phyloP scores from a whole-genome alignment of 345 rosid genomes.

The Brassica juncea region DNA sequence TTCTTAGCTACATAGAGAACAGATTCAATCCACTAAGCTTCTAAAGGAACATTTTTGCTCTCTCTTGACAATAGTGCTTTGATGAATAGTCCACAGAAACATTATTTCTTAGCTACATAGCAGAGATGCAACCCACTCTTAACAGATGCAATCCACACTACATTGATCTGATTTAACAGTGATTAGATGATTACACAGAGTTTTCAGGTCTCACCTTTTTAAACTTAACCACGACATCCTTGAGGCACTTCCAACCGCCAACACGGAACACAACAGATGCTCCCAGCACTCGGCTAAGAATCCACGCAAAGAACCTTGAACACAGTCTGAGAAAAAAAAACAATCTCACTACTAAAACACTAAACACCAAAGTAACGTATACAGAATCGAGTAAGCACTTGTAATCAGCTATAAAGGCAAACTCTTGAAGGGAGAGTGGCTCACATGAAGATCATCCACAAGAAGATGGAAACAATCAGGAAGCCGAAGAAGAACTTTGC shows the following conservation, averaged over 20 bases:
- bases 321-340: conserved; percentile 20
- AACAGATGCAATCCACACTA: not conserved
- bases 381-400: not conserved
- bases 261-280: conserved; percentile 78
- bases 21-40: not conserved
- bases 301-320: conserved; percentile 74
- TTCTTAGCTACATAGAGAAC: not conserved
- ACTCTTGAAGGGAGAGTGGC: conserved; percentile 25
- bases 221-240: conserved; percentile 80
- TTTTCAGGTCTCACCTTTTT: conserved; percentile 57
- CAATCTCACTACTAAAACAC: not conserved
- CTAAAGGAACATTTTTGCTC: not conserved
- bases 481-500: conserved; percentile 89
- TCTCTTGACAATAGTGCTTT: not conserved
- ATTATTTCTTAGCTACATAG: not conserved
- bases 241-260: conserved; percentile 93
- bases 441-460: conserved; percentile 91
- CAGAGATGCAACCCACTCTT: not conserved
- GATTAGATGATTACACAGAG: not conserved
- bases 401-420: not conserved
- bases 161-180: not conserved
- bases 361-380: not conserved
- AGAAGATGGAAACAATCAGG: conserved; percentile 65
- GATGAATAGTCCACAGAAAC: not conserved
- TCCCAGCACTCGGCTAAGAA: conserved; percentile 73